A percentile compares a stretch with the other conserved stretches of the same genome.
Conservation (phyloP, 2,329 filamentous ascomycete genomes). For the Ascochyta rabiei region DNA sequence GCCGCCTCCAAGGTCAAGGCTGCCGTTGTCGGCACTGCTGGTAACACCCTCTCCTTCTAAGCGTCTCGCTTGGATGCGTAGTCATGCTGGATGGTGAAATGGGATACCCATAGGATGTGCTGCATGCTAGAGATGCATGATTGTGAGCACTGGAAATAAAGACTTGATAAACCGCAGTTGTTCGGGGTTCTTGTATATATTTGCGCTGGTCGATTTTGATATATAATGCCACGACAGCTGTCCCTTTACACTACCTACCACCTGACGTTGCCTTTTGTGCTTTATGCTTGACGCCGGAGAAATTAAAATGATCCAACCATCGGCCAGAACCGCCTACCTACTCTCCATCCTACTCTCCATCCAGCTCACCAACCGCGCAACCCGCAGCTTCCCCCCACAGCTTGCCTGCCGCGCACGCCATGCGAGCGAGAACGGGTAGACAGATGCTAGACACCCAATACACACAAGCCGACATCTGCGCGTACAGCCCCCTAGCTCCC, state of each 20-base stretch:
- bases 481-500: no score
- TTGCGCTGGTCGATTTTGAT: slow-evolving; percentile 11
- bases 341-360: no score
- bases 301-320: no score
- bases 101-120: background rate
- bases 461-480: no score
- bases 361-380: no score
- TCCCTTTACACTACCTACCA: background rate
- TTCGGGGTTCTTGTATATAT: slow-evolving; percentile 13
- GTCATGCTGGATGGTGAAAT: slow-evolving; percentile 1
- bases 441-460: no score
- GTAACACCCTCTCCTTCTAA: slow-evolving; percentile 48
- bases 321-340: no score
- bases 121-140: background rate
- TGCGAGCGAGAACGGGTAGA: no score
- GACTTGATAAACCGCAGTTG: background rate
- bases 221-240: slow-evolving; percentile 7
- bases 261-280: no score
- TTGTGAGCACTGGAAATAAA: background rate
- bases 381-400: no score
- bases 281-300: no score
- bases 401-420: no score
- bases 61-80: background rate
- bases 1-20: slow-evolving; percentile 44
- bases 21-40: slow-evolving; percentile 49